phyloP scores from a whole-genome alignment of 768 basidiomycete genomes.

The Lactarius pseudohatsudake region DNA sequence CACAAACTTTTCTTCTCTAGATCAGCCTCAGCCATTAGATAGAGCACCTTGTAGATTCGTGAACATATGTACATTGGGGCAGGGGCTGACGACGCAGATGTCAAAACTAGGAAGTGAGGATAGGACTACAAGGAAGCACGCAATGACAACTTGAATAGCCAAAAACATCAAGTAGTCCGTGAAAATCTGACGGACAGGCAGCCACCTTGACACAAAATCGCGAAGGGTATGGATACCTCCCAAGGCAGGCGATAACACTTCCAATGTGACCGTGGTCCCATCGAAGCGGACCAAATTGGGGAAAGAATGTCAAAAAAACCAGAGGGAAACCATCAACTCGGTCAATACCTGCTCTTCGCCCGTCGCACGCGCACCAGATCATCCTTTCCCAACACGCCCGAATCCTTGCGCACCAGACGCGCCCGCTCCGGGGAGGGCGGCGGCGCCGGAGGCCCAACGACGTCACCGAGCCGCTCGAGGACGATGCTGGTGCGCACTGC shows the following conservation, averaged over 20 bases:
- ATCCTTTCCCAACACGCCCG: slow-evolving; percentile 16
- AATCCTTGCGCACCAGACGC: slow-evolving; percentile 13
- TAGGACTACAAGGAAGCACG: not conserved
- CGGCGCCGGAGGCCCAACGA: not conserved
- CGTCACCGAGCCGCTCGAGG: slow-evolving; percentile 8
- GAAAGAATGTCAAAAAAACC: not conserved
- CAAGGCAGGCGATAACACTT: not conserved
- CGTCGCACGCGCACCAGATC: slow-evolving; percentile 11
- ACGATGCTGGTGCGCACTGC: slow-evolving; percentile 17
- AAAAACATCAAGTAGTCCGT: not conserved
- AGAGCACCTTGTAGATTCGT: not conserved
- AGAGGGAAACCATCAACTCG: not conserved
- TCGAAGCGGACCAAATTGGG: no score
- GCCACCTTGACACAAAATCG: not conserved
- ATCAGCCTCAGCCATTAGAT: not conserved
- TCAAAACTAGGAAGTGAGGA: not conserved
- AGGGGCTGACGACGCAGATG: not conserved
- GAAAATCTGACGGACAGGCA: not conserved
- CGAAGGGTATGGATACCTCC: not conserved
- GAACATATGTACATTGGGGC: not conserved
- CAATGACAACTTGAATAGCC: not conserved
- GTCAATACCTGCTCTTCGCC: not conserved
- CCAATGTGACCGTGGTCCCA: not conserved
- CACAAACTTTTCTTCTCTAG: not conserved
- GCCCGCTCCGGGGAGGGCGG: not conserved